Evolutionary conservation across 2,329 filamentous ascomycete genomes (phyloP).

Genomic region (Pseudocercospora fijiensis): DNA sequence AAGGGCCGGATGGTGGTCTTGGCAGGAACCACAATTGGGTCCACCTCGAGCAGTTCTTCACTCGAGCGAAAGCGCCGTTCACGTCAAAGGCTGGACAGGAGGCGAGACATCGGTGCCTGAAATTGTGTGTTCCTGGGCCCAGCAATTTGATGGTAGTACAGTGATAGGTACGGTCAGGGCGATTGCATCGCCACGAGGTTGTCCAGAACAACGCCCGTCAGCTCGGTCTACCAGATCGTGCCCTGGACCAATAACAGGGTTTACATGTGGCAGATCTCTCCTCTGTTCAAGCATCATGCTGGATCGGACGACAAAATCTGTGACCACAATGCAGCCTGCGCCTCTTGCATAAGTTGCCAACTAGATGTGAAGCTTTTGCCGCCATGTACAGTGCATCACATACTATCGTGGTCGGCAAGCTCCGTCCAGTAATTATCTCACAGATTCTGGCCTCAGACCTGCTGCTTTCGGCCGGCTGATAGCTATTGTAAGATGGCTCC

Average conservation of each 20-base stretch:
- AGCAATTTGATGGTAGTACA: background rate
- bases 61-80: background rate
- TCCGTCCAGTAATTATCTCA: background rate
- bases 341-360: background rate
- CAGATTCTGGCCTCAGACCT: background rate
- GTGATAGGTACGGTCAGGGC: background rate
- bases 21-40: conserved; percentile 1
- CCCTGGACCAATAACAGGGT: background rate
- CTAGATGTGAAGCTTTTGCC: conserved; percentile 5
- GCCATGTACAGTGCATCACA: background rate
- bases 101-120: background rate
- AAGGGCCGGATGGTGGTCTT: conserved; percentile 1
- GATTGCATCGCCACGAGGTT: conserved; percentile 4
- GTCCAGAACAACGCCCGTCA: conserved; percentile 1
- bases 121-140: background rate
- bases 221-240: background rate
- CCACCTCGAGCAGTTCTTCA: background rate
- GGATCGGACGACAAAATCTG: background rate
- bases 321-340: background rate
- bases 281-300: background rate
- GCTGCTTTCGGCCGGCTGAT: background rate
- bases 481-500: background rate
- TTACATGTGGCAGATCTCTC: background rate
- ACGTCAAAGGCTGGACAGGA: conserved; percentile 8
- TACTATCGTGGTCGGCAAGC: background rate